phyloP scores from a whole-genome alignment of 768 basidiomycete genomes.

The Scleroderma bovista region DNA sequence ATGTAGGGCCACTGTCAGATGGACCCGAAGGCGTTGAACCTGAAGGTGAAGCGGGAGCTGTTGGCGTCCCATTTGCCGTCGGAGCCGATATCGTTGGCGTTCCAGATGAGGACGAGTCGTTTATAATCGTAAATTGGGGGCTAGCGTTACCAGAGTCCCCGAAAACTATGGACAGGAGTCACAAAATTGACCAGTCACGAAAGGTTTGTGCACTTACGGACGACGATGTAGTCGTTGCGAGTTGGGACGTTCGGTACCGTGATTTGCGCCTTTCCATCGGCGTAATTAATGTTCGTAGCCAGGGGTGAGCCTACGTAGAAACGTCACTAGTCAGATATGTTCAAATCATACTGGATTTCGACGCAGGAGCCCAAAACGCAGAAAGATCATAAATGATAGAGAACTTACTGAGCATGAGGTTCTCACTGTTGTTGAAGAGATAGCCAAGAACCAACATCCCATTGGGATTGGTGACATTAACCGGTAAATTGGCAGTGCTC shows the following conservation, averaged over 20 bases:
- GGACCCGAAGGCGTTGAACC: background rate
- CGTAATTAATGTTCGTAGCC: constrained; percentile 29
- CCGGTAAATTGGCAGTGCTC: constrained; percentile 18
- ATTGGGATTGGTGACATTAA: constrained; percentile 23
- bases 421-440: constrained; percentile 23
- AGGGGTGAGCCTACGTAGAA: constrained; percentile 26
- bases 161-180: constrained; percentile 21
- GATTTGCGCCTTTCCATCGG: constrained; percentile 27
- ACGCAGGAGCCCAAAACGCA: no score
- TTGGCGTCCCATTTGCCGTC: constrained; percentile 2
- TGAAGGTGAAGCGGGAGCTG: constrained; percentile 1
- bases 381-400: background rate
- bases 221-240: constrained; percentile 30
- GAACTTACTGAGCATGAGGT: constrained; percentile 26
- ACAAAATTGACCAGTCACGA: background rate
- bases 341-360: background rate
- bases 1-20: background rate
- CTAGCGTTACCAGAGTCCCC: constrained; percentile 40
- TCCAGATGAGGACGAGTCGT: constrained; percentile 48
- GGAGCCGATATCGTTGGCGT: constrained; percentile 25
- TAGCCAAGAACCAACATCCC: constrained; percentile 29
- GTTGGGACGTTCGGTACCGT: constrained; percentile 32
- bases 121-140: constrained; percentile 38
- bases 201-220: constrained; percentile 24
- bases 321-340: background rate